These are phyloP conservation scores for Aspergillus taichungensis DNA, from an alignment of 495 filamentous ascomycete genomes.

Conservation along the genomic window DNA sequence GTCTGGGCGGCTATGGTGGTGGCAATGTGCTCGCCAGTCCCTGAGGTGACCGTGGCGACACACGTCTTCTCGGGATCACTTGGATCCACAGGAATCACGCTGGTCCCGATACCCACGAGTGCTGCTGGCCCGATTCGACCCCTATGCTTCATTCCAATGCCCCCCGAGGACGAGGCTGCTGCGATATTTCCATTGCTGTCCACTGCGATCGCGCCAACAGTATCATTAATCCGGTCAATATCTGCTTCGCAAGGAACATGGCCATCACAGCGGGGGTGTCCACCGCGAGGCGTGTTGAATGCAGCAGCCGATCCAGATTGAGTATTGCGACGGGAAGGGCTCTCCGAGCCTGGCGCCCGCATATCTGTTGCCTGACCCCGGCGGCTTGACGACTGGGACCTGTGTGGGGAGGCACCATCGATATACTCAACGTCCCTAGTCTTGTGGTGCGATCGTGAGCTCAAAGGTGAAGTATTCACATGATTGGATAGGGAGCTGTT, in stretches of 20 bases:
- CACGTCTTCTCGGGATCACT: conserved; percentile 50
- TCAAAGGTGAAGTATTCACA: neutral
- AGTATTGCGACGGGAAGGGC: neutral
- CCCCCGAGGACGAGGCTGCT: conserved; percentile 96
- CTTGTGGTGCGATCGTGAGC: neutral
- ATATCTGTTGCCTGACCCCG: neutral
- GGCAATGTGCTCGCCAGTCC: conserved; percentile 95
- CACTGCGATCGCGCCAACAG: conserved; percentile 89
- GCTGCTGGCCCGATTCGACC: conserved; percentile 89
- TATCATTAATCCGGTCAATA: conserved; percentile 67
- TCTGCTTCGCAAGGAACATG: neutral
- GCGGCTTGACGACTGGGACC: neutral
- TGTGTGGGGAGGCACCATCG: conserved; percentile 1
- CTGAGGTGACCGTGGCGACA: conserved; percentile 77
- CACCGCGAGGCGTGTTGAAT: neutral
- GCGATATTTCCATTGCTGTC: conserved; percentile 81
- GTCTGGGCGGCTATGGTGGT: conserved; percentile 75
- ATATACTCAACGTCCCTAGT: conserved; percentile 3
- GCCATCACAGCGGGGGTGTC: neutral
- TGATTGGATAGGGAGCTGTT: neutral
- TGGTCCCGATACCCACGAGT: conserved; percentile 81
- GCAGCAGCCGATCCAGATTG: neutral
- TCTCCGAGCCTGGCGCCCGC: neutral
- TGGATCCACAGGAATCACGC: conserved; percentile 63
- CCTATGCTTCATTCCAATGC: conserved; percentile 94